phyloP scores from a whole-genome alignment of 2,329 filamentous ascomycete genomes.

The Claviceps sp. region DNA sequence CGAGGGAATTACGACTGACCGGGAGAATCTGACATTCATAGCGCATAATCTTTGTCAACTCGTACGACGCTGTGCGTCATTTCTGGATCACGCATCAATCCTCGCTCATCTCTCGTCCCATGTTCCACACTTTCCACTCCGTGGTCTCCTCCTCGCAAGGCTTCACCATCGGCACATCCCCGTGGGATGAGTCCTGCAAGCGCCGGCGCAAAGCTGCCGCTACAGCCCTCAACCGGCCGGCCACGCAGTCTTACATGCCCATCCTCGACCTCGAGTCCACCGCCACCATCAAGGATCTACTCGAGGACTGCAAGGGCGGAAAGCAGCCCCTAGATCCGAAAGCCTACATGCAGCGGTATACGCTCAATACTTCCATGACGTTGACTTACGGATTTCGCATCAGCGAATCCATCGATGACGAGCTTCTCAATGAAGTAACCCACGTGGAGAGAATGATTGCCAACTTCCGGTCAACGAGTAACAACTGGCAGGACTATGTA shows the following conservation, averaged over 20 bases:
- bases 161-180: constrained; percentile 72
- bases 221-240: constrained; percentile 63
- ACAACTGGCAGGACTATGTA: constrained; percentile 81
- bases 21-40: constrained; percentile 8
- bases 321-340: constrained; percentile 54
- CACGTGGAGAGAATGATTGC: constrained; percentile 63
- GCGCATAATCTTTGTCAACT: constrained; percentile 66
- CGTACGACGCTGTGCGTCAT: constrained; percentile 58
- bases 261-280: constrained; percentile 68
- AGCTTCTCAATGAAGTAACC: constrained; percentile 58
- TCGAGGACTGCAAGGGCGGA: constrained; percentile 50
- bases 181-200: constrained; percentile 75
- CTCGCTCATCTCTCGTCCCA: constrained; percentile 63
- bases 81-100: constrained; percentile 73
- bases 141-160: constrained; percentile 66
- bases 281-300: constrained; percentile 58
- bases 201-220: constrained; percentile 63
- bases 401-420: constrained; percentile 52
- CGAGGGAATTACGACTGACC: too few relatives aligned
- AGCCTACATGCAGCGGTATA: constrained; percentile 61
- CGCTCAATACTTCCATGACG: constrained; percentile 63
- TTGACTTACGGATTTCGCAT: constrained; percentile 72
- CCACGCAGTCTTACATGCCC: constrained; percentile 67
- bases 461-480: constrained; percentile 64
- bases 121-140: constrained; percentile 68